A percentile compares a stretch with the other conserved stretches of the same genome.
phyloP scores from a whole-genome alignment of 1,284 basidiomycete species.

The Cystobasidium sp. region DNA sequence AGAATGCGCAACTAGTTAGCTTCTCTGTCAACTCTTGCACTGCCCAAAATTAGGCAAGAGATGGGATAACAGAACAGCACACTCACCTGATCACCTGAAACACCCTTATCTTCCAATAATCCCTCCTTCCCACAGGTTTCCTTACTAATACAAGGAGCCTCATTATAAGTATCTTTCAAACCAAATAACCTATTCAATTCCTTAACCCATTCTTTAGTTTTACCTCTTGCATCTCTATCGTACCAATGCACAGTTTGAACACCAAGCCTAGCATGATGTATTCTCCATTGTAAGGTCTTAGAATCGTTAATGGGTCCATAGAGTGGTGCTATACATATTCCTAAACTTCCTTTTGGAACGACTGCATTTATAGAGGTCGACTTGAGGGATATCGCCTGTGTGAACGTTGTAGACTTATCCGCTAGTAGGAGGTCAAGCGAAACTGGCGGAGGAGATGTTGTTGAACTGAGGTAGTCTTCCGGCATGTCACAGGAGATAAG shows the following conservation, averaged over 20 bases:
- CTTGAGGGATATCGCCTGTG: conserved; percentile 8
- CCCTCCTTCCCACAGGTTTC: conserved; percentile 1
- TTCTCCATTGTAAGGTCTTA: conserved; percentile 27
- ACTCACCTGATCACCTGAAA: conserved; percentile 40
- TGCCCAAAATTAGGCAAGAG: neutral
- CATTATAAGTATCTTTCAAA: conserved; percentile 18
- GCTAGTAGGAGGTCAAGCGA: conserved; percentile 1
- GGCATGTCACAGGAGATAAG: conserved; percentile 25
- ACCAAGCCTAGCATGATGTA: conserved; percentile 34
- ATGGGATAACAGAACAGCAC: neutral
- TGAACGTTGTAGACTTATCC: neutral
- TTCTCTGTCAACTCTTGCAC: neutral
- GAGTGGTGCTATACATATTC: conserved; percentile 33
- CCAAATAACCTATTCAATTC: neutral
- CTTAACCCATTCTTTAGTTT: conserved; percentile 18
- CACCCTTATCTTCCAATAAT: conserved; percentile 5
- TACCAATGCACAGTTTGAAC: conserved; percentile 38
- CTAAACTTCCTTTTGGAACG: conserved; percentile 3
- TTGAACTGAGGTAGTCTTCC: neutral
- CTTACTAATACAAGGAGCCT: conserved; percentile 17
- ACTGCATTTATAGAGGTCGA: neutral
- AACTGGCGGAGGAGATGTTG: neutral
- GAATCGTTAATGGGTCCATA: conserved; percentile 23
- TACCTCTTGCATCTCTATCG: neutral
- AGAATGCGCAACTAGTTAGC: neutral